Evolutionary conservation across 192 early-diverging fungal genomes (phyloP).

Genomic region (Neocallimastix lanati): DNA sequence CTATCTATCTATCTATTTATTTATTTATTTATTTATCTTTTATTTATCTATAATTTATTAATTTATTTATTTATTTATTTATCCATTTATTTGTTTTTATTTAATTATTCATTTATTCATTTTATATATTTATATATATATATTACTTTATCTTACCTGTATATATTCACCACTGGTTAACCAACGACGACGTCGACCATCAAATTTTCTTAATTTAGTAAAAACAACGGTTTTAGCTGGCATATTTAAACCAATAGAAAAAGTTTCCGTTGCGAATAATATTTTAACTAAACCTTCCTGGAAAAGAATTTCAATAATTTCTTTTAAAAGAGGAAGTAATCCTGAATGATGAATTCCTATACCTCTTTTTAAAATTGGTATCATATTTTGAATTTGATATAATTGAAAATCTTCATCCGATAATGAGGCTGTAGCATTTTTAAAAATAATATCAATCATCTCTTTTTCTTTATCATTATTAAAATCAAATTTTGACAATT

Average conservation of each 20-base stretch:
- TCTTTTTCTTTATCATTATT: slow-evolving; percentile 68
- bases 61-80: no score
- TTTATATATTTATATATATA: no score
- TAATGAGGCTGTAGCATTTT: slow-evolving; percentile 64
- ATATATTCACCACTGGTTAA: slow-evolving; percentile 85
- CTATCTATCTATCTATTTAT: no score
- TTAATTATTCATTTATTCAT: no score
- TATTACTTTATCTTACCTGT: no score
- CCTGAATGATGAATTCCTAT: slow-evolving; percentile 96
- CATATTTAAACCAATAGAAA: slow-evolving; percentile 98
- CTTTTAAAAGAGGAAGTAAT: slow-evolving; percentile 85
- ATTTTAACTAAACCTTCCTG: slow-evolving; percentile 89
- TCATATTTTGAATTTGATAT: slow-evolving; percentile 80
- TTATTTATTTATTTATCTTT: no score
- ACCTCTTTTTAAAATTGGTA: slow-evolving; percentile 77
- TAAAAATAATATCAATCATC: slow-evolving; percentile 66
- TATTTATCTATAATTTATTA: no score
- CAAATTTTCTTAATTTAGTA: slow-evolving; percentile 76
- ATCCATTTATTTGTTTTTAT: no score
- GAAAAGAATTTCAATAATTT: slow-evolving; percentile 93
- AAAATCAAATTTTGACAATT: slow-evolving; percentile 83
- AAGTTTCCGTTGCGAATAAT: slow-evolving; percentile 95
- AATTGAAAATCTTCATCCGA: slow-evolving; percentile 74
- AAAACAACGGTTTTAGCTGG: slow-evolving; percentile 97
- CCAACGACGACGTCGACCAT: slow-evolving; percentile 71